phyloP scores from a whole-genome alignment of 768 basidiomycete species.

The Phaeotremella fagi region DNA sequence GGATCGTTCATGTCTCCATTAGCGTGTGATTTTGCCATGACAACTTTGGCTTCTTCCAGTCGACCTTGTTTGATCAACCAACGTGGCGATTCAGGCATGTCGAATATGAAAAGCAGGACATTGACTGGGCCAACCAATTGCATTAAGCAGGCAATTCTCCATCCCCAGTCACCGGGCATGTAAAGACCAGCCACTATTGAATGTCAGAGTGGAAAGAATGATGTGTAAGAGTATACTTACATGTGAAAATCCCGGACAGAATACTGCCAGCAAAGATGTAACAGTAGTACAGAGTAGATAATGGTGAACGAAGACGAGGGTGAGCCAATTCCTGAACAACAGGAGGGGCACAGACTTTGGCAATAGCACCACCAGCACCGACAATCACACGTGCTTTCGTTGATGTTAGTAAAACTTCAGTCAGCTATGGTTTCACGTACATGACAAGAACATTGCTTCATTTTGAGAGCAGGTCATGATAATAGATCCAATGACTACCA shows the following conservation, averaged over 20 bases:
- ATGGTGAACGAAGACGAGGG: conserved; percentile 1
- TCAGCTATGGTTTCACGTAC: conserved; percentile 1
- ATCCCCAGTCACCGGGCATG: conserved; percentile 8
- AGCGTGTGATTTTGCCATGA: conserved; percentile 34
- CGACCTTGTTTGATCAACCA: conserved; percentile 47
- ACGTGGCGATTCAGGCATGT: conserved; percentile 14
- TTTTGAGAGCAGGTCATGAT: not conserved
- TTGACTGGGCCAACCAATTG: conserved; percentile 1
- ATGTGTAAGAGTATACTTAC: conserved; percentile 2
- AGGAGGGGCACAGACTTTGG: not conserved
- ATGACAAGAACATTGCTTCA: not conserved
- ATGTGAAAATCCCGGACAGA: not conserved
- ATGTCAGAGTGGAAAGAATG: not conserved
- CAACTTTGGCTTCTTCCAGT: conserved; percentile 47
- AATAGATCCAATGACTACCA: conserved; percentile 6
- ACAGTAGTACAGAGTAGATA: not conserved
- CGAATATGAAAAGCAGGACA: conserved; percentile 1
- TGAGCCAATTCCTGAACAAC: not conserved
- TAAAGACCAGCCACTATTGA: not conserved
- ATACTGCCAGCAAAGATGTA: conserved; percentile 2
- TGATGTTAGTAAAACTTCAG: not conserved
- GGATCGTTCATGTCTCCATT: conserved; percentile 33
- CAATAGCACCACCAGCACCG: conserved; percentile 3
- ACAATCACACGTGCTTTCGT: conserved; percentile 1
- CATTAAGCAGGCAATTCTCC: conserved; percentile 7